Percentiles rank a stretch among this genome's conserved stretches.
Evolutionary conservation across 2,329 filamentous ascomycete species (phyloP).

Genomic region (Paecilomyces sp.): DNA sequence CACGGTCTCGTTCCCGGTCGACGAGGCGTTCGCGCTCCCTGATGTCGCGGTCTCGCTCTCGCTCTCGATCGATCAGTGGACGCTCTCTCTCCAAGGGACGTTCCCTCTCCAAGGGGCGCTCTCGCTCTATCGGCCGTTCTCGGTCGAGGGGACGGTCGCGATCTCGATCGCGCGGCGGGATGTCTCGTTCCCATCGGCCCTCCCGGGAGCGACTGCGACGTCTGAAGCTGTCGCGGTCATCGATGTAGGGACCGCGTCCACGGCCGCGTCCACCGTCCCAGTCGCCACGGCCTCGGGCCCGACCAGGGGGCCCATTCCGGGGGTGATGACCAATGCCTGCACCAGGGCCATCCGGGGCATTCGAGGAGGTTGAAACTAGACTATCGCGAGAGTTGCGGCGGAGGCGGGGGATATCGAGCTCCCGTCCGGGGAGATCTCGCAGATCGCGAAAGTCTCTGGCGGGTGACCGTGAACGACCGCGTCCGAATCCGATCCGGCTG

Average conservation of each 20-base stretch:
- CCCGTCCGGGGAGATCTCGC: conserved; percentile 27
- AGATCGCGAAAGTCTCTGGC: conserved; percentile 33
- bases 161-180: conserved; percentile 17
- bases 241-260: conserved; percentile 31
- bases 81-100: conserved; percentile 7
- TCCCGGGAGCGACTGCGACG: conserved; percentile 39
- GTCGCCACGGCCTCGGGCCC: conserved; percentile 37
- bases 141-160: conserved; percentile 19
- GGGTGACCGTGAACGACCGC: conserved; percentile 38
- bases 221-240: conserved; percentile 37
- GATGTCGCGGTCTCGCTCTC: conserved; percentile 25
- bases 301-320: conserved; percentile 27
- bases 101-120: conserved; percentile 20
- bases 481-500: conserved; percentile 36
- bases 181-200: conserved; percentile 34
- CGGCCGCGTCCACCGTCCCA: conserved; percentile 38
- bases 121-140: conserved; percentile 18
- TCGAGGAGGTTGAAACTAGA: conserved; percentile 28
- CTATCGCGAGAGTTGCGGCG: conserved; percentile 40
- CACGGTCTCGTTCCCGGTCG: conserved; percentile 5
- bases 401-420: conserved; percentile 32
- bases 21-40: conserved; percentile 19
- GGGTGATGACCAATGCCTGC: conserved; percentile 24
- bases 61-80: conserved; percentile 21
- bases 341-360: conserved; percentile 28